Conservation (phyloP, 345 rosid species). For the Cardiospermum halicacabum region DNA sequence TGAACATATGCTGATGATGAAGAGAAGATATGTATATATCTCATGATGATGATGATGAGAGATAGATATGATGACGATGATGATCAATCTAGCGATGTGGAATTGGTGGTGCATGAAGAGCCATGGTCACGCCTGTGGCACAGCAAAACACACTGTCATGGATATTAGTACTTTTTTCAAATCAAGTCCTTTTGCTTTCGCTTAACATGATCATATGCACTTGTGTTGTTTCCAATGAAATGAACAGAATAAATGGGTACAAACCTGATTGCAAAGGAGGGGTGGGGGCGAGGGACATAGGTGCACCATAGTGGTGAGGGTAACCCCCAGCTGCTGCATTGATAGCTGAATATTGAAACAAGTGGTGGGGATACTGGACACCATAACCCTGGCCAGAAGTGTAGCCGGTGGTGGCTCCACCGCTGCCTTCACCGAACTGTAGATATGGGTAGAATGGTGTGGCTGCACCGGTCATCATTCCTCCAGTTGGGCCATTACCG, state of each 20-base stretch:
- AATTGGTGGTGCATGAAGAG: slow-evolving; percentile 57
- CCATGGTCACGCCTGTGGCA: slow-evolving; percentile 89
- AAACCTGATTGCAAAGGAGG: slow-evolving; percentile 80
- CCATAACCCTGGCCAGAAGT: slow-evolving; percentile 55
- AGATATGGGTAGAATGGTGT: slow-evolving; percentile 75
- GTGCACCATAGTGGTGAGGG: slow-evolving; percentile 68
- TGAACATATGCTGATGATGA: slow-evolving; percentile 7
- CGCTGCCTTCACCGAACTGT: slow-evolving; percentile 72
- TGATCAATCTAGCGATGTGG: slow-evolving; percentile 52
- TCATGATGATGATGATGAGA: slow-evolving; percentile 17
- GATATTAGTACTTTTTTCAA: slow-evolving; percentile 42
- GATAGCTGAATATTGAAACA: slow-evolving; percentile 68
- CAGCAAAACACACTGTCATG: slow-evolving; percentile 98
- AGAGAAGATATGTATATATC: background rate
- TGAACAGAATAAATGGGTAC: too few relatives aligned
- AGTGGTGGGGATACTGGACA: slow-evolving; percentile 70
- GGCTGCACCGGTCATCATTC: slow-evolving; percentile 51
- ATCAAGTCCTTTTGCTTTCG: background rate
- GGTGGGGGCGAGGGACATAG: slow-evolving; percentile 79
- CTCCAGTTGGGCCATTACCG: slow-evolving; percentile 54
- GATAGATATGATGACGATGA: slow-evolving; percentile 16
- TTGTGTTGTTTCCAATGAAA: too few relatives aligned
- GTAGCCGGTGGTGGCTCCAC: slow-evolving; percentile 51
- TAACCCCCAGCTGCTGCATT: slow-evolving; percentile 51
- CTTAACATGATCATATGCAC: too few relatives aligned